Percentiles rank a stretch among this genome's conserved stretches.
Evolutionary conservation across 78 protist species (phyloP).

Genomic region (Dictyostelium brefeldianum): DNA sequence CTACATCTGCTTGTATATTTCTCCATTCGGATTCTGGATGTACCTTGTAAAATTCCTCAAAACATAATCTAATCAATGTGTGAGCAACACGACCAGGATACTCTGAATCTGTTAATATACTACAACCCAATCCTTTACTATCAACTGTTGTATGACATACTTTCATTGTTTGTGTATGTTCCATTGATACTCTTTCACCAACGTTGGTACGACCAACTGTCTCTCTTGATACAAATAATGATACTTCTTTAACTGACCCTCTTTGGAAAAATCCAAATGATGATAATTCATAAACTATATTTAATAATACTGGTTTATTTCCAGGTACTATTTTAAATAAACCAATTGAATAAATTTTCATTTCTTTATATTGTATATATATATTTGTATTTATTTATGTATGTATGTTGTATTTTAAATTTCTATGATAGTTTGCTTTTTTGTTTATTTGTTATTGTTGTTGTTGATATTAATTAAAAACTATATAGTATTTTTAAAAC

Average conservation of each 20-base stretch:
- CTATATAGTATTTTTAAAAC: too few species aligned
- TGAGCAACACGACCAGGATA: constrained; percentile 81
- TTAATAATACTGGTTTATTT: constrained; percentile 45
- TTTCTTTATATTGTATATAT: background rate
- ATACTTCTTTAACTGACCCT: constrained; percentile 53
- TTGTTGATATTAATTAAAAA: background rate
- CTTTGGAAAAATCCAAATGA: constrained; percentile 78
- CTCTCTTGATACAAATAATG: constrained; percentile 71
- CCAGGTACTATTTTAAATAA: constrained; percentile 64
- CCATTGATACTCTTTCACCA: constrained; percentile 43
- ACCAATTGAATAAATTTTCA: constrained; percentile 64
- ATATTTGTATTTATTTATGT: background rate
- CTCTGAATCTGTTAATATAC: constrained; percentile 73
- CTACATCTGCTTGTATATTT: constrained; percentile 6
- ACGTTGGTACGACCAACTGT: constrained; percentile 72
- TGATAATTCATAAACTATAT: constrained; percentile 74
- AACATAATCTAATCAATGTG: background rate
- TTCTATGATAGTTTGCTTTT: too few species aligned
- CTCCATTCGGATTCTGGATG: constrained; percentile 35
- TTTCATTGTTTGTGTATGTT: constrained; percentile 53
- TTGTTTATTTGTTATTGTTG: background rate
- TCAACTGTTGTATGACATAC: constrained; percentile 74
- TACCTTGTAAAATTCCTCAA: constrained; percentile 39
- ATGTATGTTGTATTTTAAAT: background rate
- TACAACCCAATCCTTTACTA: constrained; percentile 45